Percentiles rank a stretch among this genome's conserved stretches.
These are phyloP conservation scores for Liriodendron chinense DNA, from an alignment of 164 flowering plant species.

Conservation along the genomic window DNA sequence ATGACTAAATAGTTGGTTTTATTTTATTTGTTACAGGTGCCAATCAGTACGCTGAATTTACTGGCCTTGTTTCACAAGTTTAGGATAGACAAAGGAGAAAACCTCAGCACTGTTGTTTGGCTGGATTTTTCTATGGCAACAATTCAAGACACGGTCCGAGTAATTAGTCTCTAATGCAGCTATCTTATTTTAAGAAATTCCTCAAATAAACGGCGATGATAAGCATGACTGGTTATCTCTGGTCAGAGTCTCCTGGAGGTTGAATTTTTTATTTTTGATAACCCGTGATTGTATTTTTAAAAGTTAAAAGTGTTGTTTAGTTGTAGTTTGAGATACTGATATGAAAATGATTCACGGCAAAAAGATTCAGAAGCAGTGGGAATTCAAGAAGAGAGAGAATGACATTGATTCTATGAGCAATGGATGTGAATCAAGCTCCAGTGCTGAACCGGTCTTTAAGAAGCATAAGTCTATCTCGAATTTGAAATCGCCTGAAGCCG, in stretches of 20 bases:
- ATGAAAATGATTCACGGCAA: slow-evolving; percentile 19
- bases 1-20: too few species aligned
- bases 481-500: slow-evolving; percentile 16
- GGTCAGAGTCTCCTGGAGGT: slow-evolving; percentile 9
- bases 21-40: too few species aligned
- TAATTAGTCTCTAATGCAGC: not conserved
- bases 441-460: slow-evolving; percentile 27
- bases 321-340: not conserved
- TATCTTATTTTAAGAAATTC: slow-evolving; percentile 2
- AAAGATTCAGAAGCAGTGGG: slow-evolving; percentile 39
- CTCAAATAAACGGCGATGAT: not conserved
- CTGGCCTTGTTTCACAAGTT: too few species aligned
- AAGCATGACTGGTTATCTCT: not conserved
- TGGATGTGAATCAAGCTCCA: slow-evolving; percentile 21
- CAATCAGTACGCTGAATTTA: too few species aligned
- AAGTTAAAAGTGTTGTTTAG: not conserved
- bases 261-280: not conserved
- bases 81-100: too few species aligned
- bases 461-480: slow-evolving; percentile 25
- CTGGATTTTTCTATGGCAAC: too few species aligned
- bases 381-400: slow-evolving; percentile 33
- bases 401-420: slow-evolving; percentile 36
- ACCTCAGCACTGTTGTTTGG: too few species aligned
- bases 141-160: not conserved
- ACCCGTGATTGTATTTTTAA: not conserved